Base-by-base conservation (phyloP, 768 basidiomycete species). In the Collybia mongolica region DNA sequence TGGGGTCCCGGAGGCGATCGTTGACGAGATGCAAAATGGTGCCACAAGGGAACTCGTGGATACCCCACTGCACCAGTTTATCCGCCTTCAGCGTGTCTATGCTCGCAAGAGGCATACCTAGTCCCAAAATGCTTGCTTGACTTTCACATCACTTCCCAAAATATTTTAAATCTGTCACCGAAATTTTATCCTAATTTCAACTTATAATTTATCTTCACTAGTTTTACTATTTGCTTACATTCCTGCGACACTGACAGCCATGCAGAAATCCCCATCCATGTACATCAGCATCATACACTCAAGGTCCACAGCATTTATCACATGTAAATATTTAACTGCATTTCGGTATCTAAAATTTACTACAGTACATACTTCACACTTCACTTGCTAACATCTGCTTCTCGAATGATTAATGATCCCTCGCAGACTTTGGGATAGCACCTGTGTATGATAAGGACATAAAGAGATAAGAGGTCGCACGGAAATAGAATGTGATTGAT, bases 61-160 rank as follows among this genome's bases (percentile, higher is more conserved):
- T 14, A 74, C 76, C 4, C 56, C 65, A 15, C 66, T 67, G 8
- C 73, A 74, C 3, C 67, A 79, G 48, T 86, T 76, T 54, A 76
- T 84, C 48, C 74, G 75, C 51, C 56, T 87, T 44, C 79, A 84
- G 63, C 77, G 76, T 55, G 78, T 88, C 11, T 82, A 83, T 57
- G 86, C 83, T 41, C 74, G 77, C 44, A 80, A 78, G 65, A 77
- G 63, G 54, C 19, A 11, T 36, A 12, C n/a, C 51, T 15, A 45
- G 39, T 3, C 28, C 40, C 42, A 14, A 12, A 19, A 28, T 29
- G n/a, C n/a, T 39, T 29, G 19, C 28, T n/a, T 9, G 24, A 19
- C 20, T 3, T 17, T 22, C 5, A 2, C 26, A 19, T 6, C n/a
- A 24, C 26, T 24, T 6, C 44, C 22, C 24, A 19, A 23, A 23